These are phyloP conservation scores for Nothopassalora personata DNA, from an alignment of 2,329 filamentous ascomycete species.

Conservation along the genomic window DNA sequence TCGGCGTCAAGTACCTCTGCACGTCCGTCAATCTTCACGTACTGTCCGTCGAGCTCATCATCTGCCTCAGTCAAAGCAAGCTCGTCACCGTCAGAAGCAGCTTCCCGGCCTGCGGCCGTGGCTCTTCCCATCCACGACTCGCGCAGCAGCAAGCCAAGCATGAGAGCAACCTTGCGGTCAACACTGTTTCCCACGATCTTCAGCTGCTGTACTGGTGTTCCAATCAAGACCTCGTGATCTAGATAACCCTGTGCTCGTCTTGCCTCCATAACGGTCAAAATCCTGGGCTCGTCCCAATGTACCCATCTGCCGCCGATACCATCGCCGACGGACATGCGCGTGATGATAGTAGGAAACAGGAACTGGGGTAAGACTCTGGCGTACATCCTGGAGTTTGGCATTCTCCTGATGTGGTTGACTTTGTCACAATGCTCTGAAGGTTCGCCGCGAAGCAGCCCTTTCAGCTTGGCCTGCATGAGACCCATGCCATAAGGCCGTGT, in stretches of 20 bases:
- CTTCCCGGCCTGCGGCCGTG: background rate
- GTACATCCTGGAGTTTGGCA: conserved; percentile 38
- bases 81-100: too few species aligned
- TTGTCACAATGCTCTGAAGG: conserved; percentile 18
- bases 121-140: conserved; percentile 47
- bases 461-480: conserved; percentile 27
- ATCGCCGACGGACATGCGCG: conserved; percentile 48
- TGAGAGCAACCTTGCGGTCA: conserved; percentile 60
- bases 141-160: conserved; percentile 59
- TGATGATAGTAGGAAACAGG: conserved; percentile 61
- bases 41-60: background rate
- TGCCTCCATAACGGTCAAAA: conserved; percentile 61
- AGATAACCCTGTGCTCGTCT: conserved; percentile 64
- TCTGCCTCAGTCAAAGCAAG: background rate
- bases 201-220: conserved; percentile 51
- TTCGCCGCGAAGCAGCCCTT: conserved; percentile 26
- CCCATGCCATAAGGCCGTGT: conserved; percentile 41
- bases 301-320: conserved; percentile 50
- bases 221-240: conserved; percentile 66
- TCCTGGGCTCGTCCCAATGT: conserved; percentile 62
- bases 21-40: background rate
- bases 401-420: conserved; percentile 19
- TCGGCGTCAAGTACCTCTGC: background rate
- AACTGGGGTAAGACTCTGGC: conserved; percentile 48
- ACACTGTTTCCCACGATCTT: conserved; percentile 73